Conservation (phyloP, 805 yeast genomes). For the Teunomyces panamensis region DNA sequence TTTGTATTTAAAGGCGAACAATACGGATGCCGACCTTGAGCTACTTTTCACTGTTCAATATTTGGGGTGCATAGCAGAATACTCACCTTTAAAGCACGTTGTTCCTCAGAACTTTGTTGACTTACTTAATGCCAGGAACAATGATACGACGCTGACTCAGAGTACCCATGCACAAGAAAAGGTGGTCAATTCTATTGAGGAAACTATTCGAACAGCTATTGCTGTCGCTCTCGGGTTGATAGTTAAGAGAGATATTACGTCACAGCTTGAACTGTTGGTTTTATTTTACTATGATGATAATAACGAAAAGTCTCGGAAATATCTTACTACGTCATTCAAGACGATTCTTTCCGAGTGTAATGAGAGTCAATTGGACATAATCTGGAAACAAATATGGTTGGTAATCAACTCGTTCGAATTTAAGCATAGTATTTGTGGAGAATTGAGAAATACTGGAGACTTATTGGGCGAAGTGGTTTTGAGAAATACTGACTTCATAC, state of each 20-base stretch:
- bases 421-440: constrained; percentile 16
- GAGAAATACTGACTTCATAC: constrained; percentile 10
- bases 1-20: constrained; percentile 30
- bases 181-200: constrained; percentile 4
- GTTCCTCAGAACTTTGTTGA: constrained; percentile 35
- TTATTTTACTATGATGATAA: constrained; percentile 5
- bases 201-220: constrained; percentile 7
- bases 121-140: constrained; percentile 22
- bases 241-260: constrained; percentile 4
- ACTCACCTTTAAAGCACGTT: constrained; percentile 8
- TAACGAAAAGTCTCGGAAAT: constrained; percentile 4
- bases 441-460: constrained; percentile 36
- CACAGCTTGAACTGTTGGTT: constrained; percentile 5
- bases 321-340: constrained; percentile 18
- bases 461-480: constrained; percentile 27
- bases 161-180: constrained; percentile 3
- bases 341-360: constrained; percentile 8
- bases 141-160: background rate
- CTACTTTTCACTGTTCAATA: constrained; percentile 39
- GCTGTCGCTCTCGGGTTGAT: constrained; percentile 10
- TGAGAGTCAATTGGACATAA: constrained; percentile 19
- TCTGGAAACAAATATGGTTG: constrained; percentile 23
- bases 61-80: constrained; percentile 47
- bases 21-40: constrained; percentile 15
- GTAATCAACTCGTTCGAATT: constrained; percentile 14